Conservation (phyloP, 345 rosid genomes). For the Brassica juncea region DNA sequence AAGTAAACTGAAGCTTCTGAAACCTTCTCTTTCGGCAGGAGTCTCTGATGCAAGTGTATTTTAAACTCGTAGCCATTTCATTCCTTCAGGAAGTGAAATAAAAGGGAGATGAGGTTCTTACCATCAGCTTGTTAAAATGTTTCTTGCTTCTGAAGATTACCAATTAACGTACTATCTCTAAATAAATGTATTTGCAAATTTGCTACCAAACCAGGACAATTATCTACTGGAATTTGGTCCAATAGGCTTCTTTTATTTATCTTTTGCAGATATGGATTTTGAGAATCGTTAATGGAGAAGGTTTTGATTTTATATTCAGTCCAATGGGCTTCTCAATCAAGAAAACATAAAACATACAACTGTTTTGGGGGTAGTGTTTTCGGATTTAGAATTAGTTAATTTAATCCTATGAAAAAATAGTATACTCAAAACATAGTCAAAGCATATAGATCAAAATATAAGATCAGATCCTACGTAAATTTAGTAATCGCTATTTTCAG, state of each 20-base stretch:
- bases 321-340: neutral
- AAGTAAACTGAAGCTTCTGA: neutral
- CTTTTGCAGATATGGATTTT: neutral
- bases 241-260: constrained; percentile 6
- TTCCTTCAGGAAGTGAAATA: neutral
- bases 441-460: neutral
- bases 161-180: constrained; percentile 53
- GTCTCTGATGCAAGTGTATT: neutral
- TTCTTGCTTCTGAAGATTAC: constrained; percentile 67
- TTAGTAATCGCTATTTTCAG: neutral
- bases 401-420: neutral
- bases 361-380: neutral
- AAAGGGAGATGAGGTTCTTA: constrained; percentile 22
- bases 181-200: neutral
- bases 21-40: neutral
- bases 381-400: neutral
- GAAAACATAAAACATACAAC: neutral
- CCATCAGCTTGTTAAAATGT: constrained; percentile 77
- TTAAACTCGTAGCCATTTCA: neutral
- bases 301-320: neutral
- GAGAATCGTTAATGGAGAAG: neutral
- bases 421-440: neutral
- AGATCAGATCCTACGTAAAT: neutral
- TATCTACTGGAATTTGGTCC: neutral
- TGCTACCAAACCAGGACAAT: neutral